phyloP scores from a whole-genome alignment of 2,329 filamentous ascomycete genomes.

The Penicillium paneum region DNA sequence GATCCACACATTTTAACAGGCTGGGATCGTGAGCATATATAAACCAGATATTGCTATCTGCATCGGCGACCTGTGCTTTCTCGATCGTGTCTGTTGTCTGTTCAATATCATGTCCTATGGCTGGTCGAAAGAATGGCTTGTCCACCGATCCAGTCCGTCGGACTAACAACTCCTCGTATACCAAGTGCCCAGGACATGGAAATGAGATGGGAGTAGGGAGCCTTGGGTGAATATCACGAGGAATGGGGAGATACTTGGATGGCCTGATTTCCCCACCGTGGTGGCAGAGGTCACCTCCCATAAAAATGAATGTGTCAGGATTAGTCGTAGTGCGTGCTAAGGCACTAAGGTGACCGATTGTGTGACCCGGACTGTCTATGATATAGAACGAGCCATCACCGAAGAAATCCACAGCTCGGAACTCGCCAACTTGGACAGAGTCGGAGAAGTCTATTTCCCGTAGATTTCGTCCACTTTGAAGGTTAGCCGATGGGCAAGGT shows the following conservation, averaged over 20 bases:
- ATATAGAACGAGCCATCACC: slow-evolving; percentile 44
- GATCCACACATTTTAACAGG: slow-evolving; percentile 21
- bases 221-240: background rate
- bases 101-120: background rate
- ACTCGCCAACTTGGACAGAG: slow-evolving; percentile 23
- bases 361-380: slow-evolving; percentile 31
- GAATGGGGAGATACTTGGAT: slow-evolving; percentile 33
- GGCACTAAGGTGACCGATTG: slow-evolving; percentile 49
- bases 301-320: slow-evolving; percentile 48
- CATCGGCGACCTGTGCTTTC: slow-evolving; percentile 28
- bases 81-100: background rate
- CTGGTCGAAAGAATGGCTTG: slow-evolving; percentile 1
- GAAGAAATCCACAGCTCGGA: slow-evolving; percentile 43
- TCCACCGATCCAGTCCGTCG: background rate
- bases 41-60: slow-evolving; percentile 29
- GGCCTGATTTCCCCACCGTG: slow-evolving; percentile 49
- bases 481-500: slow-evolving; percentile 14
- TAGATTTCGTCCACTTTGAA: background rate
- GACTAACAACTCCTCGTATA: slow-evolving; percentile 5
- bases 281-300: slow-evolving; percentile 51
- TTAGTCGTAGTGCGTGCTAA: slow-evolving; percentile 43
- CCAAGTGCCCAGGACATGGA: background rate
- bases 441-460: slow-evolving; percentile 28
- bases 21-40: slow-evolving; percentile 31
- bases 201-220: slow-evolving; percentile 28